Base-by-base conservation (phyloP, 495 filamentous ascomycete species). In the Clavariopsis aquatica region DNA sequence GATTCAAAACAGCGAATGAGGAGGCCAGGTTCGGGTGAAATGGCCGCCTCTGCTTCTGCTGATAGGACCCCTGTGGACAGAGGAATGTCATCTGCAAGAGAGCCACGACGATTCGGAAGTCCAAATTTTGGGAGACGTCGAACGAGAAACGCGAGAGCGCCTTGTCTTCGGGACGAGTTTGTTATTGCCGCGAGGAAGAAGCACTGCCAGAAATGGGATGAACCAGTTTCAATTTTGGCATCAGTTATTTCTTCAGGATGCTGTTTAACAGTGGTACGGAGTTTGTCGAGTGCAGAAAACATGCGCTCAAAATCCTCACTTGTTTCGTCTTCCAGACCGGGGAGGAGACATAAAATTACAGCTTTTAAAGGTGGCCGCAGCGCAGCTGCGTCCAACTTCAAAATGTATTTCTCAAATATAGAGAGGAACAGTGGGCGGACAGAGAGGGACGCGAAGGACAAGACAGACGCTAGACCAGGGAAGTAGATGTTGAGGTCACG, bases 121-220 rank as follows among this genome's bases (percentile, higher is more conserved):
- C 79, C 90, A 27, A 97, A 77, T 64, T 82, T 89, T 13, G 94
- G 94, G 13, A 99, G 80, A 68, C 85, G 85, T 57, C 92, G 88
- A 26, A 83, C 78, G 47, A 99, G 77, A 74, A 90, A 98, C 26
- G 93, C 90, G 58, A 99, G 77, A 22, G 91, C 91, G 26, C 94
- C 94, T 66, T 89, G 87, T 47, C 94, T 84, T 62, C 95, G 82
- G 43, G 84, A 89, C 26, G 89, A 81, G 71, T 91, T 92, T 6
- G 93, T 96, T 36, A 99, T 96, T 0, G 90, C 86, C 15, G 92
- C 91, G 38, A 98, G 80, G 68, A 99, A 96, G 66, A 99, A 89
- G 75, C 91, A 96, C 78, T 99, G 94, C 94, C 94, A 99, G 73
- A 96, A 99, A 73, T 92, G 96, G 67, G 92, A 90, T 55, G 93